These are phyloP conservation scores for Lentinula lateritia DNA, from an alignment of 768 basidiomycete species.

Conservation along the genomic window DNA sequence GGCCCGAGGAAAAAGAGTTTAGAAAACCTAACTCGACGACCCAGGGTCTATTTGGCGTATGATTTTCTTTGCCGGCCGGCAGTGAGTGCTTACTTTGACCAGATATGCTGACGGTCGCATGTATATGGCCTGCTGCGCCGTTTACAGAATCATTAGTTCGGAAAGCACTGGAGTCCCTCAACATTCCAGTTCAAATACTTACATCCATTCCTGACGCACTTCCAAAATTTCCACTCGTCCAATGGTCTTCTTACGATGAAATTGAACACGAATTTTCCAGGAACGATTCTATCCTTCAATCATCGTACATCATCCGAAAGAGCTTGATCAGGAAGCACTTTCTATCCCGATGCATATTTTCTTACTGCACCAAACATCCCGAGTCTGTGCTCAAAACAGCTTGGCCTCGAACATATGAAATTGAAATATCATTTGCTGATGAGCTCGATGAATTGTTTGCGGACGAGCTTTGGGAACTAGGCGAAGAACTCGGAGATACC, in stretches of 20 bases:
- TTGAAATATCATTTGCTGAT: constrained; percentile 86
- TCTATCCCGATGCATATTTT: constrained; percentile 67
- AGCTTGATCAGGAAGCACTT: constrained; percentile 93
- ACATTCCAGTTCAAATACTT: constrained; percentile 15
- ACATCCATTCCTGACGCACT: constrained; percentile 12
- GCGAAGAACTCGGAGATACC: constrained; percentile 46
- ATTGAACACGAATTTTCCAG: constrained; percentile 59
- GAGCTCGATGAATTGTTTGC: constrained; percentile 91
- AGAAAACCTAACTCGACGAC: not conserved
- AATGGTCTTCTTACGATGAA: constrained; percentile 70
- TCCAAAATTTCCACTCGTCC: not conserved
- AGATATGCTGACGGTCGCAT: not conserved
- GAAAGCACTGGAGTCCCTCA: constrained; percentile 28
- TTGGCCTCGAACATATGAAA: constrained; percentile 72
- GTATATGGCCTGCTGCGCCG: constrained; percentile 45
- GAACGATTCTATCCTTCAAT: constrained; percentile 54
- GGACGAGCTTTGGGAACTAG: constrained; percentile 91
- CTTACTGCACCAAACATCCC: constrained; percentile 68
- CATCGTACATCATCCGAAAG: constrained; percentile 86
- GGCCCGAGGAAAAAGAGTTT: not conserved
- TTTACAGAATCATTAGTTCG: constrained; percentile 39
- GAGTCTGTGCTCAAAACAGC: constrained; percentile 47
- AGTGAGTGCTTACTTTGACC: not conserved
- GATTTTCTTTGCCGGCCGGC: not conserved
- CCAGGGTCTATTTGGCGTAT: constrained; percentile 3